These are phyloP conservation scores for Aquilaria yunnanensis DNA, from an alignment of 345 rosid genomes.

Conservation along the genomic window DNA sequence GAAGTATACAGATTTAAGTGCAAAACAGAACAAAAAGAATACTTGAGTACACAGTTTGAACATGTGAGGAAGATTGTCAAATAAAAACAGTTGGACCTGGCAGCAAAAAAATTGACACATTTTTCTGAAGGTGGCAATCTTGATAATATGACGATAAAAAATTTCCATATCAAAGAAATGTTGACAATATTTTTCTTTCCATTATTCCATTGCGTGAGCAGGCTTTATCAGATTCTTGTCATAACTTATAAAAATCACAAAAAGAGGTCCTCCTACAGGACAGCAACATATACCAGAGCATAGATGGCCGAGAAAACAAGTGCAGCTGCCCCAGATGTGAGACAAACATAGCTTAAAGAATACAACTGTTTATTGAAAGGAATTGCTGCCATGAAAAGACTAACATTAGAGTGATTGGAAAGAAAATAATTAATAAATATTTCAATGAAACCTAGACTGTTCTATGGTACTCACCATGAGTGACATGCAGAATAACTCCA, in stretches of 20 bases:
- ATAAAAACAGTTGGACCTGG: too few species aligned
- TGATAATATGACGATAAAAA: too few species aligned
- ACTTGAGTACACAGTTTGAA: too few species aligned
- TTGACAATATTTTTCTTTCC: too few species aligned
- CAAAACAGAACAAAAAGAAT: too few species aligned
- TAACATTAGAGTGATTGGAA: not conserved
- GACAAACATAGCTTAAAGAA: slow-evolving; percentile 73
- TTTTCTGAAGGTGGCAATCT: too few species aligned
- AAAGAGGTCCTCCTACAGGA: not conserved
- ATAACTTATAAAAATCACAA: not conserved
- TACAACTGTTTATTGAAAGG: slow-evolving; percentile 81
- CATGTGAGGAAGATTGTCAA: too few species aligned
- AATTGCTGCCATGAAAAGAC: slow-evolving; percentile 42
- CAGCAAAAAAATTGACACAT: too few species aligned
- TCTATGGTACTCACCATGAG: slow-evolving; percentile 44
- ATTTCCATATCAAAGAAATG: too few species aligned
- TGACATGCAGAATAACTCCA: slow-evolving; percentile 64
- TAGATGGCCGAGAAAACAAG: slow-evolving; percentile 67
- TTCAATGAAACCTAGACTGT: not conserved
- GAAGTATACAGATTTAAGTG: too few species aligned
- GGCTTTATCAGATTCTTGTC: not conserved
- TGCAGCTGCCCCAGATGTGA: slow-evolving; percentile 82
- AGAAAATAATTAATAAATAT: not conserved
- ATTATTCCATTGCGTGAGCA: too few species aligned
- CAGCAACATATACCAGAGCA: slow-evolving; percentile 48